A percentile compares a stretch with the other conserved stretches of the same genome.
Conservation (phyloP, 73 alveolate species). For the Symbiodinium pilosum region DNA sequence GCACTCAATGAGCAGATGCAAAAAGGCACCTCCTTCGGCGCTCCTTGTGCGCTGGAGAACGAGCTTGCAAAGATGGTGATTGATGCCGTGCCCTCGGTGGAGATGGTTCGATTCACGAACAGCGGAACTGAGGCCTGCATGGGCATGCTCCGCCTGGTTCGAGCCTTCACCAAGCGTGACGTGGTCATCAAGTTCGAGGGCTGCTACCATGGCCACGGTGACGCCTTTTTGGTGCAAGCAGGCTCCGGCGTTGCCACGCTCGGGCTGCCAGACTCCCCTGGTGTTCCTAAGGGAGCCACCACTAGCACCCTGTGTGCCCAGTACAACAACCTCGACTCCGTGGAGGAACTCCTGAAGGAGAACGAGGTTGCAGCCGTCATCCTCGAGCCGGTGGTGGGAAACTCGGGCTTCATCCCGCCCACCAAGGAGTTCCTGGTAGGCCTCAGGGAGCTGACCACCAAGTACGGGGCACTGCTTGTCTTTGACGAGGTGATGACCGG, state of each 20-base stretch:
- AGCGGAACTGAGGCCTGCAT: slow-evolving; percentile 94
- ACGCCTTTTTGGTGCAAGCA: slow-evolving; percentile 83
- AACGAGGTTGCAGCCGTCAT: slow-evolving; percentile 89
- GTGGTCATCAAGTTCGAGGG: slow-evolving; percentile 93
- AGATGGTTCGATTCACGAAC: slow-evolving; percentile 94
- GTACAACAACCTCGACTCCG: slow-evolving; percentile 87
- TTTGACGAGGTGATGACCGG: slow-evolving; percentile 93
- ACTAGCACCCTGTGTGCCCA: slow-evolving; percentile 44
- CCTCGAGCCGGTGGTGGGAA: slow-evolving; percentile 92
- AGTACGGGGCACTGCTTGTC: slow-evolving; percentile 84
- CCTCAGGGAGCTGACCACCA: slow-evolving; percentile 71
- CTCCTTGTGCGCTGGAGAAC: slow-evolving; percentile 81
- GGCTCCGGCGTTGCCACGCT: slow-evolving; percentile 94
- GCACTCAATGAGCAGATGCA: slow-evolving; percentile 56
- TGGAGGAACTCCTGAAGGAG: slow-evolving; percentile 59
- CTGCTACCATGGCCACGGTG: slow-evolving; percentile 94
- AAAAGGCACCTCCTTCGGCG: slow-evolving; percentile 92
- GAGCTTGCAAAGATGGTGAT: slow-evolving; percentile 93
- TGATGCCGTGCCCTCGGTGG: slow-evolving; percentile 85
- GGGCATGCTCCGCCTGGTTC: slow-evolving; percentile 88
- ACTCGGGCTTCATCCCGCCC: slow-evolving; percentile 92
- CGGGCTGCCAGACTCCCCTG: slow-evolving; percentile 83
- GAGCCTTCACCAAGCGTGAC: slow-evolving; percentile 80
- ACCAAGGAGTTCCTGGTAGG: slow-evolving; percentile 93
- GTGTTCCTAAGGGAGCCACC: slow-evolving; percentile 89